Percentiles rank a stretch among this genome's conserved stretches.
phyloP scores from a whole-genome alignment of 169 alveolate species.

The Theileria equi region DNA sequence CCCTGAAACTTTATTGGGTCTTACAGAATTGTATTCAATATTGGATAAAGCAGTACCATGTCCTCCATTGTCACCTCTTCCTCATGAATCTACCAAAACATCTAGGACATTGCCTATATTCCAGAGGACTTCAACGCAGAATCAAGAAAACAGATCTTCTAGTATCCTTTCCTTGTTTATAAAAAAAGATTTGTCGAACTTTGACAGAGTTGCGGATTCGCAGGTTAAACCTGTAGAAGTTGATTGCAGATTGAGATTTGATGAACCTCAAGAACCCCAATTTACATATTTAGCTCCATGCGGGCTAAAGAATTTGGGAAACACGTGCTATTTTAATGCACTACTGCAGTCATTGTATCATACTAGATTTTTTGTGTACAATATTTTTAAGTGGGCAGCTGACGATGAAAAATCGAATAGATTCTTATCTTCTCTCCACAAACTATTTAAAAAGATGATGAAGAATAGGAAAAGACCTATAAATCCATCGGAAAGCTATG shows the following conservation, averaged over 20 bases:
- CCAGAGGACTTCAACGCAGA: too few species aligned
- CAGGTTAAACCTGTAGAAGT: too few species aligned
- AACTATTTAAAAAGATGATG: constrained; percentile 57
- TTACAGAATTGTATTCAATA: constrained; percentile 41
- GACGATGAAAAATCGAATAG: not conserved
- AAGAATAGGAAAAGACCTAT: constrained; percentile 54
- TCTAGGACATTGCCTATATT: too few species aligned
- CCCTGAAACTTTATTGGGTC: constrained; percentile 24
- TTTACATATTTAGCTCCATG: too few species aligned
- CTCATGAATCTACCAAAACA: too few species aligned
- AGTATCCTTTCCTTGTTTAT: too few species aligned
- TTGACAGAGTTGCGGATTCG: too few species aligned
- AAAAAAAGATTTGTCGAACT: too few species aligned
- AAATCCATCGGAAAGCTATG: constrained; percentile 54
- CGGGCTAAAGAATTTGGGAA: constrained; percentile 90
- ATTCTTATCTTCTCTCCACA: constrained; percentile 27
- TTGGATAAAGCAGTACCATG: too few species aligned
- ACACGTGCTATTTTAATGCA: constrained; percentile 94
- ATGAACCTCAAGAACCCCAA: constrained; percentile 1
- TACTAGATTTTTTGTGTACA: constrained; percentile 75
- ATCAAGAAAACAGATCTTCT: too few species aligned
- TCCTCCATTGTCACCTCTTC: too few species aligned
- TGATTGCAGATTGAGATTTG: too few species aligned
- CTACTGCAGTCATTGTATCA: constrained; percentile 90
- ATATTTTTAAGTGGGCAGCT: constrained; percentile 20